Conservation (phyloP, 1,284 basidiomycete genomes). For the Schizophyllum amplum region DNA sequence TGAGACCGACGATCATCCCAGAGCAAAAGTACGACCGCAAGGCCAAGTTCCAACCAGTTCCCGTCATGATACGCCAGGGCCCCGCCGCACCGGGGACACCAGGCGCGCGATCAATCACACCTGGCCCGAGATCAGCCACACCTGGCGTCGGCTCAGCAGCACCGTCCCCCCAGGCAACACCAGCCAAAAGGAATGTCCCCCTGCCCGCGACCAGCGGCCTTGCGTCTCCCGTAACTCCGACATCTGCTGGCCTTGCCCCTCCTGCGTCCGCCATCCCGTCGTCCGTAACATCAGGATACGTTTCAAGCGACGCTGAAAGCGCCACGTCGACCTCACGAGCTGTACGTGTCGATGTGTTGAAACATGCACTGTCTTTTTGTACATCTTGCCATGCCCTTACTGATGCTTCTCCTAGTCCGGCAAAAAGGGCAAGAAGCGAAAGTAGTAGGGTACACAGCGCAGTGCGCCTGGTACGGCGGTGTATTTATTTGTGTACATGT, state of each 20-base stretch:
- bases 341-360: too few species aligned
- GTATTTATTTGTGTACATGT: background rate
- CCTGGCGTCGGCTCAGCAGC: too few species aligned
- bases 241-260: too few species aligned
- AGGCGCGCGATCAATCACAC: too few species aligned
- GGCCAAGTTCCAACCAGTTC: background rate
- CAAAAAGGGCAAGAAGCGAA: constrained; percentile 67
- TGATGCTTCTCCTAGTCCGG: constrained; percentile 6
- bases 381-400: too few species aligned
- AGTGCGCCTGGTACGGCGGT: too few species aligned
- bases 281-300: background rate
- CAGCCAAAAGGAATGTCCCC: background rate
- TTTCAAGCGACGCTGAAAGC: background rate
- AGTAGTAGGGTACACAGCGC: too few species aligned
- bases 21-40: background rate
- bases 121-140: too few species aligned
- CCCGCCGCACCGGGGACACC: background rate
- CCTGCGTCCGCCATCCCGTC: background rate
- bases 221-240: too few species aligned
- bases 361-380: too few species aligned
- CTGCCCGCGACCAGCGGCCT: too few species aligned
- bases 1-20: background rate
- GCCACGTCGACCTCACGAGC: background rate
- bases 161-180: too few species aligned
- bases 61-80: background rate